Base-by-base conservation (phyloP, 2,329 filamentous ascomycete species). In the Celoporthe dispersa region DNA sequence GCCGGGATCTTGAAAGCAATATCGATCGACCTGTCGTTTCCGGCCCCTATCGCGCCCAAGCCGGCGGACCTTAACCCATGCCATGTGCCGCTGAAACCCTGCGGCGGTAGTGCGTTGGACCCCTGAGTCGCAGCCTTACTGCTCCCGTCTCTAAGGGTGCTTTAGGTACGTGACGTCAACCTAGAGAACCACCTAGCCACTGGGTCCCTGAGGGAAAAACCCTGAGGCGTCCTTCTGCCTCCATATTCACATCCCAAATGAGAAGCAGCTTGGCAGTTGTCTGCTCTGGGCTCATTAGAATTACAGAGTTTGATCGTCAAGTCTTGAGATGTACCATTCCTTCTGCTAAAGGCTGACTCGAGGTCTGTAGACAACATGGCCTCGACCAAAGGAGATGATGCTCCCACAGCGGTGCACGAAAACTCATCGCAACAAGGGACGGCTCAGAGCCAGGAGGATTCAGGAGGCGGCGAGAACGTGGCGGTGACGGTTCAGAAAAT, bases 401-500 rank as follows among this genome's bases (percentile, higher is more conserved):
- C 7, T 37, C 8, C 57, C 19, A 37, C 57, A 37, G 33, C 31
- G 22, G 33, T 12, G 25, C 7, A 33, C 8, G 7, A 60, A 60
- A 5, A 60, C 33, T n/a, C 33, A 31, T n/a, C 33, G 33, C 57
- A 37, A n/a, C 33, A 37, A 37, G 57, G 22, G 9, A 60, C 8
- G 33, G 33, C 57, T 37, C 19, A 60, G 11, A 60, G 16, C 6
- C 57, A 37, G 33, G 16, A 33, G 2, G 19, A n/a, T n/a, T n/a
- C 19, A 19, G 31, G 25, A 19, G 12, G 16, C 25, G 53, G 53
- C 53, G 25, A 57, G 53, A 31, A 57, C 22, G 33, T 33, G 19
- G 39, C 57, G 5, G 35, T 60, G 31, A 60, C 59, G 2, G 14
- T 61, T 48, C 79, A 84, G 65, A 86, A 86, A 74, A 85, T 91